phyloP scores from a whole-genome alignment of 1,139 yeast genomes.

The Neolecta irregularis region DNA sequence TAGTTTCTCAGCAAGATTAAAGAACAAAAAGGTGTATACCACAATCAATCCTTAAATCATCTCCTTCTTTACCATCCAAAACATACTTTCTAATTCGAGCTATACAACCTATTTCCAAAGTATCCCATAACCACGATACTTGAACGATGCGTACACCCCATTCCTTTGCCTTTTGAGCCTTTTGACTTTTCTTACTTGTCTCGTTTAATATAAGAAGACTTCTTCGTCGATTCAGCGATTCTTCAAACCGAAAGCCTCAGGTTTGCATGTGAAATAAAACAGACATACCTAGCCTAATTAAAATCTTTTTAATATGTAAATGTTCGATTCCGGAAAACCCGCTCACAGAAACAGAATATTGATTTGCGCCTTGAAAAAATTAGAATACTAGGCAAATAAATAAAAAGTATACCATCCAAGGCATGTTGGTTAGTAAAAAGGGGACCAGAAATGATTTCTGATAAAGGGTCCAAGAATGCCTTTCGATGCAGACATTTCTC shows the following conservation, averaged over 20 bases:
- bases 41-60: not conserved
- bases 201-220: slow-evolving; percentile 1
- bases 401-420: not conserved
- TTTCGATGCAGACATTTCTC: slow-evolving; percentile 2
- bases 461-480: slow-evolving; percentile 3
- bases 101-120: too few species aligned
- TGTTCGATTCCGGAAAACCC: slow-evolving; percentile 4
- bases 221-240: slow-evolving; percentile 3
- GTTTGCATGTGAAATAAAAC: slow-evolving; percentile 1
- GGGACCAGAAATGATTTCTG: slow-evolving; percentile 2
- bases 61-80: slow-evolving; percentile 2
- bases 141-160: slow-evolving; percentile 3
- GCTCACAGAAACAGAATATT: slow-evolving; percentile 2
- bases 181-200: slow-evolving; percentile 1
- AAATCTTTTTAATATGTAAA: slow-evolving; percentile 2
- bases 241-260: slow-evolving; percentile 1
- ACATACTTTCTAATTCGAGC: not conserved
- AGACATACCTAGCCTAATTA: slow-evolving; percentile 1
- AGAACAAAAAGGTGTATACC: not conserved
- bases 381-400: not conserved
- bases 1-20: not conserved
- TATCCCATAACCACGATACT: slow-evolving; percentile 4
- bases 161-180: slow-evolving; percentile 2
- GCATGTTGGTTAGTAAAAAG: slow-evolving; percentile 1
- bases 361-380: not conserved